Conservation (phyloP, 352 stramenopile species). For the Thalassiosira livingstoniorum region DNA sequence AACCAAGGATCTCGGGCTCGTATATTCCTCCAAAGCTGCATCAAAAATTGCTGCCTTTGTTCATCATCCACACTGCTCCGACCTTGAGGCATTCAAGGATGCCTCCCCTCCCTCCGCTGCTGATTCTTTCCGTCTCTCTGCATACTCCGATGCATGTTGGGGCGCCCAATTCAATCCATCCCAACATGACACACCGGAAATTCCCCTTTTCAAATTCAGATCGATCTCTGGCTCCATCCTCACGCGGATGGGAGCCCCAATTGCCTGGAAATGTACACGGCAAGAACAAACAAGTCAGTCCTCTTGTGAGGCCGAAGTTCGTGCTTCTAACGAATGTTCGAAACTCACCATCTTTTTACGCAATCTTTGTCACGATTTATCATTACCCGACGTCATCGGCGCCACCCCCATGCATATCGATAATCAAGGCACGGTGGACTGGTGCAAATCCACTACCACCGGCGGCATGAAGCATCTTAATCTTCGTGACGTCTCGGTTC, state of each 20-base stretch:
- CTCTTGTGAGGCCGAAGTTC: too few species aligned
- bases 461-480: too few species aligned
- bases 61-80: constrained; percentile 6
- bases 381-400: background rate
- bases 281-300: too few species aligned
- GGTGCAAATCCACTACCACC: background rate
- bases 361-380: background rate
- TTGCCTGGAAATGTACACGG: too few species aligned
- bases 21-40: background rate
- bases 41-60: background rate
- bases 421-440: constrained; percentile 11
- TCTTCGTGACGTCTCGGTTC: too few species aligned
- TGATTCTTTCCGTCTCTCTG: background rate
- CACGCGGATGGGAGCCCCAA: background rate
- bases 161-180: too few species aligned
- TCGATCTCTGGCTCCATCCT: background rate
- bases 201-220: constrained; percentile 12
- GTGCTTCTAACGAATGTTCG: too few species aligned
- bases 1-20: background rate
- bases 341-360: constrained; percentile 4
- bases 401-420: too few species aligned
- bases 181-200: background rate
- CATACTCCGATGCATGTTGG: constrained; percentile 1
- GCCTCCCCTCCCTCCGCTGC: background rate
- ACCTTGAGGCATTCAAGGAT: constrained; percentile 4